A percentile compares a stretch with the other conserved stretches of the same genome.
These are phyloP conservation scores for Cubamyces lactineus DNA, from an alignment of 768 basidiomycete genomes.

Conservation along the genomic window DNA sequence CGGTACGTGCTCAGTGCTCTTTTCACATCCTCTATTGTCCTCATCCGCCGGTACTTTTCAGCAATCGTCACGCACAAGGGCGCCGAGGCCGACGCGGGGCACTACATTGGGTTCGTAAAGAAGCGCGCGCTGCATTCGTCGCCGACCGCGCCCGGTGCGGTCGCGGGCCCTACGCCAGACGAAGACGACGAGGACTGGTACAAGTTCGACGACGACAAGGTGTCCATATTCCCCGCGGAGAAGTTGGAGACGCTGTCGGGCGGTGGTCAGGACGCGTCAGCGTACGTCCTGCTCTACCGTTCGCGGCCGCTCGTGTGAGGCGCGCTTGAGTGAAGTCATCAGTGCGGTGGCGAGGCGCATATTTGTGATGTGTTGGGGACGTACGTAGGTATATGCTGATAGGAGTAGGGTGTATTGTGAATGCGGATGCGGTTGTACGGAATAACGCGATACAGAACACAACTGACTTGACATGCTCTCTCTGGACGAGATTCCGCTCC, in stretches of 20 bases:
- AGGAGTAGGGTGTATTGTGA: too few relatives aligned
- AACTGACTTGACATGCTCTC: too few relatives aligned
- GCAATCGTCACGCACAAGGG: conserved; percentile 98
- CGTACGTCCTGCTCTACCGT: conserved; percentile 88
- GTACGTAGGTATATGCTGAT: too few relatives aligned
- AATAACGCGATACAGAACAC: too few relatives aligned
- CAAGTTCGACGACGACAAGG: conserved; percentile 97
- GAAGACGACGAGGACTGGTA: conserved; percentile 88
- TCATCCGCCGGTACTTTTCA: conserved; percentile 36
- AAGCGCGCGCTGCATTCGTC: conserved; percentile 63
- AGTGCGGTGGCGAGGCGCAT: too few relatives aligned
- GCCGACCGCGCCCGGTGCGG: neutral
- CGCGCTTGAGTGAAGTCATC: neutral
- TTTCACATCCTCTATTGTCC: conserved; percentile 4
- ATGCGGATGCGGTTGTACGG: too few relatives aligned
- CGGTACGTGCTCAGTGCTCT: too few relatives aligned
- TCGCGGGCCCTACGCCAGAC: conserved; percentile 29
- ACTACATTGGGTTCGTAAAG: conserved; percentile 93
- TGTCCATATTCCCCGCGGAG: conserved; percentile 81
- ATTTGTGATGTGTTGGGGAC: too few relatives aligned
- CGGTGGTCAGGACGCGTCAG: conserved; percentile 88
- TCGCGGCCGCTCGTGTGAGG: conserved; percentile 45
- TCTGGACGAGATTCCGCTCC: neutral
- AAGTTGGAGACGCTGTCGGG: conserved; percentile 86
- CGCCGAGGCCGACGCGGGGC: conserved; percentile 90